Base-by-base conservation (phyloP, 1,139 yeast species). In the Hansenula sp. region DNA sequence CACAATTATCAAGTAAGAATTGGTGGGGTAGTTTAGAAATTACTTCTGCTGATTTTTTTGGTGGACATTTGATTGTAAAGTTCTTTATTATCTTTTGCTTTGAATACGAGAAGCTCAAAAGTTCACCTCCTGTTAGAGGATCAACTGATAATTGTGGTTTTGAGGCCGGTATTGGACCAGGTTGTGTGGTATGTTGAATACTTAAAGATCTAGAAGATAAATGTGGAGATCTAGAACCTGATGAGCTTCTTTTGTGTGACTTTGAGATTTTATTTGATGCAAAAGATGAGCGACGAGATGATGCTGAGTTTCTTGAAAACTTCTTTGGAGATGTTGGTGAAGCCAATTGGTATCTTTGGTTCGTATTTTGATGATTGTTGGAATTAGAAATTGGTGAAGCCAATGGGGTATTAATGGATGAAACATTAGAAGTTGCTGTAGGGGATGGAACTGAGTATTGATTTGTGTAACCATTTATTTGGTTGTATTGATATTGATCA, bases 1-100 rank as follows among this genome's bases (percentile, higher is more conserved):
- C 59, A 50, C 76, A 69, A 52, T 71, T 71, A 13, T 60, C 60
- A 6, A 36, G 42, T 39, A 61, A 50, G 46, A 71, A 72, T n/a
- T 57, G 53, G 4, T 50, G 46, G 12, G 59, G 51, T 18, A 69
- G 51, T 6, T 44, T 8, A 16, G 27, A 14, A 22, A 22, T 6
- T 10, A 20, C 10, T 3, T 46, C 48, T 18, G 54, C 59, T 8
- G 65, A 54, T 40, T 65, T 68, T 39, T 68, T 59, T 4, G 68
- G 58, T 2, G 62, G 61, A 34, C 59, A 56, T 36, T 44, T 46
- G 9, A 58, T 44, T 1, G 47, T 47, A 43, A 59, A 59, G 2
- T 42, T 48, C 7, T 44, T 53, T 26, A 58, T 51, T 19, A 59
- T 48, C 37, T 56, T 58, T 28, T 55, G 48, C 30, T 49, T 54